Base-by-base conservation (phyloP, 108 stramenopile genomes). In the Cyclotella atomus region DNA sequence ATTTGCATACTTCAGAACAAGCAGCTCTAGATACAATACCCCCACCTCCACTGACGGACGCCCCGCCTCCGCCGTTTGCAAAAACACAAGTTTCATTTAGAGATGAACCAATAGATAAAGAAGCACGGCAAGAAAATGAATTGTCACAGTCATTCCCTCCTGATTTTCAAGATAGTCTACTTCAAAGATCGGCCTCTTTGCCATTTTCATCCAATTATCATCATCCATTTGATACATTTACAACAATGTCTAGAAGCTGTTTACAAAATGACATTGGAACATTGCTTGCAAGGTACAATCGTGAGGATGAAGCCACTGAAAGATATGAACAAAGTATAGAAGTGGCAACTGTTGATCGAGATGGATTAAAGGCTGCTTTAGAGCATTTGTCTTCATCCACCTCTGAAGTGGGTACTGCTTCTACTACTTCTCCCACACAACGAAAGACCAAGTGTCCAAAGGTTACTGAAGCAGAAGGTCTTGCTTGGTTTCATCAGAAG, bases 221-320 rank as follows among this genome's bases (percentile, higher is more conserved):
- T 38, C 5, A 5, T 29, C 45, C 45, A 47, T 46, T 65, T 23
- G 64, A 65, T 3, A 27, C 24, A 57, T 69, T 68, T 44, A 63
- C 53, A 20, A 76, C 68, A 29, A 55, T 69, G 52, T 77, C 76
- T 1, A 53, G 59, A 60, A 63, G 69, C 8, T 52, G 68, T 14
- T 46, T 77, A 2, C 68, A 70, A 24, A 77, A 77, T 46, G 76
- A 77, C 41, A 77, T 77, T 49, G 76, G 76, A 0, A 70, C 76
- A 28, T 34, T 77, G 24, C 17, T 77, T 9, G 62, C 69, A 35
- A 44, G 76, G 21, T 32, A 60, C 20, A 70, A 70, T 70, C 76
- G 69, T 24, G 28, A 65, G 0, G 76, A 77, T 20, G 76, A 77
- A 33, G 76, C 76, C 1, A 65, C 56, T 3, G 55, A 38, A 20